Evolutionary conservation across 2,329 filamentous ascomycete genomes (phyloP), one percentile per base, ranked within the genome.

Genomic region (Fusarium dimerum): DNA sequence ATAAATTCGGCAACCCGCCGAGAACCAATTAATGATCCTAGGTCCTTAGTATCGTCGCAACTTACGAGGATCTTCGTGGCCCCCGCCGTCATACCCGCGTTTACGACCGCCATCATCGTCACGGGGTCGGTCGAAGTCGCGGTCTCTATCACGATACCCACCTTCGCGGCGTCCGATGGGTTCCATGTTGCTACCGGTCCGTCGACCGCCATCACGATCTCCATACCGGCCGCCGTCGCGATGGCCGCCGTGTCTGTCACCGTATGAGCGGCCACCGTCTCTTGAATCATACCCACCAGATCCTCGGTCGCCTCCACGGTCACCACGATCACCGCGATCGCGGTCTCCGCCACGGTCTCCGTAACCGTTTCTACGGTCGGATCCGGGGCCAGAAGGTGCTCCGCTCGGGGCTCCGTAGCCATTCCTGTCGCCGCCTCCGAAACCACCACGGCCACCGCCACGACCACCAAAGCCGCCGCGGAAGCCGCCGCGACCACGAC

Each of bases 171-270:
- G 84, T 66, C 88, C 86, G 69, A 94, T 84, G 56, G 90, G 90
- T 71, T 95, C 91, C 73, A 88, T 88, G 74, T 95, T 94, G 76
- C 89, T 89, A 60, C 89, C 89, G 51, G 84, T 87, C 41, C 77
- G 75, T 52, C 81, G 78, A 51, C 62, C 61, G 54, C 65, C 65
- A 12, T 83, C 80, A 59, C 83, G 78, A 44, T 69, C 70, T 51
- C 66, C 66, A 54, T 56, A 61, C 52, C 70, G 67, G 32, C 69
- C 68, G 45, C 69, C 62, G 39, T 72, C 71, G 34, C 81, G 81
- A 66, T 81, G 78, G 56, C 74, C 72, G 61, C 78, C 56, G 55
- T 67, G 64, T 61, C 81, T 82, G 72, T 85, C 83, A 66, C 85
- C 83, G 75, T 69, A 81, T 76, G 78, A 81, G 72, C 82, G 81